Evolutionary conservation across 2,329 filamentous ascomycete genomes (phyloP).

Genomic region (Ophiostoma tasmaniense): DNA sequence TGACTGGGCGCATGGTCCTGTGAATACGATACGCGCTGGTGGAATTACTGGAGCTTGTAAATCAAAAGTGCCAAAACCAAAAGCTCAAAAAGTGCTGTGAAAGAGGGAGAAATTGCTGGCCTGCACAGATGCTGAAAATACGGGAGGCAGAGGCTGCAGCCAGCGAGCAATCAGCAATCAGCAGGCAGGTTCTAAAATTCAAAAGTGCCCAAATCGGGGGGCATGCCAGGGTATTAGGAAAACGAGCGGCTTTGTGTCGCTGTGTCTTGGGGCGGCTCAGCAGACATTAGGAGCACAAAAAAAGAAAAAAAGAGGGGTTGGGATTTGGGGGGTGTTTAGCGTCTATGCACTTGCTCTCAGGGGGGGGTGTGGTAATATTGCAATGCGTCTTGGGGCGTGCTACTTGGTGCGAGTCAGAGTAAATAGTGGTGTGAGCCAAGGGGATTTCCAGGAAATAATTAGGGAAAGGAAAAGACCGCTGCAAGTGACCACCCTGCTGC

Average conservation of each 20-base stretch:
- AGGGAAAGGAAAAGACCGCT: not conserved
- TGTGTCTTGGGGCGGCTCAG: not conserved
- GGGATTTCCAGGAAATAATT: too few relatives aligned
- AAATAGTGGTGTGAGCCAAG: not conserved
- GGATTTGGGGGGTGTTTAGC: not conserved
- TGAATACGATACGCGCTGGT: not conserved
- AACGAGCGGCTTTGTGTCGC: not conserved
- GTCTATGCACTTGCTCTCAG: not conserved
- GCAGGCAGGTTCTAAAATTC: not conserved
- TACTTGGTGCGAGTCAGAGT: not conserved
- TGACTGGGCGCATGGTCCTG: not conserved
- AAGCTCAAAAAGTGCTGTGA: not conserved
- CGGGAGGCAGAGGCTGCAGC: not conserved
- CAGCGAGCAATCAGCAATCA: not conserved
- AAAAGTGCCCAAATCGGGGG: conserved; percentile 6
- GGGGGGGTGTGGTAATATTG: not conserved
- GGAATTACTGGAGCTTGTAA: not conserved
- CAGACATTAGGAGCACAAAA: not conserved
- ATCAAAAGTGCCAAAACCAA: not conserved
- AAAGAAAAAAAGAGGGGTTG: conserved; percentile 2
- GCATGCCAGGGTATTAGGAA: conserved; percentile 20
- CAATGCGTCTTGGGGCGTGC: not conserved
- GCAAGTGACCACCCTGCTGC: not conserved
- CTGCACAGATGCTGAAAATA: not conserved
- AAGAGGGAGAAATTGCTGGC: not conserved